Conservation (phyloP, 164 flowering plant genomes). For the Stephania japonica region DNA sequence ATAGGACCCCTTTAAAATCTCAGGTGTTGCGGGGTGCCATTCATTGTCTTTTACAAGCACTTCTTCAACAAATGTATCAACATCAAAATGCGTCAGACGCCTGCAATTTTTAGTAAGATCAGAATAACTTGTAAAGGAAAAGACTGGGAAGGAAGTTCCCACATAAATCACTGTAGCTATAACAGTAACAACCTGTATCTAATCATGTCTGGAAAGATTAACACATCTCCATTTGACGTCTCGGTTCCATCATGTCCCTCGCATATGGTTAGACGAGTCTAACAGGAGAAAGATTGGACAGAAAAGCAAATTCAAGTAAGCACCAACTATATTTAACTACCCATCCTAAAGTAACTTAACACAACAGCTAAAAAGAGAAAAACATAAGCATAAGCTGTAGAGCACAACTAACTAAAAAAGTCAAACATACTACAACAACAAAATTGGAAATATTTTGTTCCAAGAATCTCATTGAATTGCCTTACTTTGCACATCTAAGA, state of each 20-base stretch:
- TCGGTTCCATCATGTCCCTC: constrained; percentile 96
- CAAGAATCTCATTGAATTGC: not conserved
- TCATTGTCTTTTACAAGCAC: constrained; percentile 84
- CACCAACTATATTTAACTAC: not conserved
- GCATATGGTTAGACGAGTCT: constrained; percentile 91
- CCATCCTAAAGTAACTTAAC: not conserved
- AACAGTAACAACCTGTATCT: constrained; percentile 69
- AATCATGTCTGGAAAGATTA: constrained; percentile 97
- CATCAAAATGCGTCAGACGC: constrained; percentile 91
- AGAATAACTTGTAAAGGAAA: constrained; percentile 7
- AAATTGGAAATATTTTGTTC: not conserved
- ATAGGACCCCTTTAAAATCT: constrained; percentile 58
- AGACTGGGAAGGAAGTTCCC: not conserved
- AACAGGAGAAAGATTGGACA: constrained; percentile 4
- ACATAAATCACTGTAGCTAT: not conserved
- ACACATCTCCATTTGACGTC: constrained; percentile 93
- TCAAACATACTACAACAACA: no score
- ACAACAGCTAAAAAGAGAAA: not conserved
- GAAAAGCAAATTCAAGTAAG: constrained; percentile 3
- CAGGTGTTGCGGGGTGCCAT: constrained; percentile 85
- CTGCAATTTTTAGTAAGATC: constrained; percentile 38
- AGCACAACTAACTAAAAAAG: not conserved
- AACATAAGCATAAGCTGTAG: not conserved
- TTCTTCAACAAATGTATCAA: constrained; percentile 94
- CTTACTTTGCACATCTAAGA: not conserved